Conservation (phyloP, 768 basidiomycete species). For the Podaxis carcinomalis region DNA sequence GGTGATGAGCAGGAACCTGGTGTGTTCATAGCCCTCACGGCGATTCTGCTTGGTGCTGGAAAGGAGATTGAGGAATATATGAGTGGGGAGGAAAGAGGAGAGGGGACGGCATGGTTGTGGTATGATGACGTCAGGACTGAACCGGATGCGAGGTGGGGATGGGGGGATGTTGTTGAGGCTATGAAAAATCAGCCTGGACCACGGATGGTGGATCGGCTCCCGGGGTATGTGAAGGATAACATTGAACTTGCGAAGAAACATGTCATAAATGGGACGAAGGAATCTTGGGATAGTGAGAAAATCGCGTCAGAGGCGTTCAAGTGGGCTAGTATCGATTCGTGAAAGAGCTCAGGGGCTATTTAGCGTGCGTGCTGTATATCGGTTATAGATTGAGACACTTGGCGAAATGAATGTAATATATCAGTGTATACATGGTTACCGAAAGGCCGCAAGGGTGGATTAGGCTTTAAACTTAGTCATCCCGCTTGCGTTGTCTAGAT, state of each 20-base stretch:
- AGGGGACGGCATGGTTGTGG: constrained; percentile 14
- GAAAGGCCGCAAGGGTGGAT: not conserved
- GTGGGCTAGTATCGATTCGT: constrained; percentile 6
- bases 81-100: constrained; percentile 3
- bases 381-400: not conserved
- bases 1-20: constrained; percentile 14
- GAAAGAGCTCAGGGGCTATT: not conserved
- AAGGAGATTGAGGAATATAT: constrained; percentile 12
- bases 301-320: constrained; percentile 7
- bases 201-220: constrained; percentile 1
- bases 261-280: constrained; percentile 1
- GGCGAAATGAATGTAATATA: not conserved
- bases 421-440: not conserved
- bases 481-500: not conserved
- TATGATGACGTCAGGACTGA: constrained; percentile 13
- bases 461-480: not conserved
- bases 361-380: not conserved
- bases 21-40: constrained; percentile 11
- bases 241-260: constrained; percentile 12
- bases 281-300: constrained; percentile 11
- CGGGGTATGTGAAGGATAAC: constrained; percentile 12
- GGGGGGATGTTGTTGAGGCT: constrained; percentile 12
- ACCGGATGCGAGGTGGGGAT: constrained; percentile 12
- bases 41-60: constrained; percentile 14
- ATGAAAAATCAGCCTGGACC: constrained; percentile 4